Conservation (phyloP, 169 alveolate genomes). For the Plasmodium reichenowi region DNA sequence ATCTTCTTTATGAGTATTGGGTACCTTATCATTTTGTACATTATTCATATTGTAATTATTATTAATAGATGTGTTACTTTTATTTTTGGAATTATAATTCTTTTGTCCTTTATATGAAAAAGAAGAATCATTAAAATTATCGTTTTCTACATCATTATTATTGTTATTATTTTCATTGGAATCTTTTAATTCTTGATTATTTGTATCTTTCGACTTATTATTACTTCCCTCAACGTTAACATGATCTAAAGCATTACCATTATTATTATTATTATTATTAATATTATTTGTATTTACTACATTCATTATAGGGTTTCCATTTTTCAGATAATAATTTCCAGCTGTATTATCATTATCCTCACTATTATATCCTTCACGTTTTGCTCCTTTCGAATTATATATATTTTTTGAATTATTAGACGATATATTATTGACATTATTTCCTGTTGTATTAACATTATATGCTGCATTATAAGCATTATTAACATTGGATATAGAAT, state of each 20-base stretch:
- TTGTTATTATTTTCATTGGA: background rate
- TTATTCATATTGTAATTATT: constrained; percentile 5
- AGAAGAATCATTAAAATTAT: background rate
- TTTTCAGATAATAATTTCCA: constrained; percentile 10
- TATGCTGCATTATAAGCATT: constrained; percentile 10
- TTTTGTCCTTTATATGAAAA: constrained; percentile 7
- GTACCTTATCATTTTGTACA: constrained; percentile 9
- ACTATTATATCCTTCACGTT: constrained; percentile 29
- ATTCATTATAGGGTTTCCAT: background rate
- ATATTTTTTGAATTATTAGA: constrained; percentile 11
- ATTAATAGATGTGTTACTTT: background rate
- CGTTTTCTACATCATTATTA: background rate
- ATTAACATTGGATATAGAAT: constrained; percentile 6
- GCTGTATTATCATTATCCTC: constrained; percentile 7
- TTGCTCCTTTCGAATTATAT: constrained; percentile 14
- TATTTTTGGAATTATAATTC: background rate
- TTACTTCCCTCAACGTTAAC: background rate
- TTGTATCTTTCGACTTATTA: background rate
- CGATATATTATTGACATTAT: constrained; percentile 12
- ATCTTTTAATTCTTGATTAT: background rate
- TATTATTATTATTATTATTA: constrained; percentile 13
- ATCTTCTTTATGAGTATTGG: constrained; percentile 28
- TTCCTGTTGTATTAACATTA: background rate
- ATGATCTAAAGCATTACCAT: background rate
- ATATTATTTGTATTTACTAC: constrained; percentile 4